Percentiles rank a stretch among this genome's conserved stretches.
Conservation (phyloP, 306 rosid species). For the Sechiopsis laciniata region DNA sequence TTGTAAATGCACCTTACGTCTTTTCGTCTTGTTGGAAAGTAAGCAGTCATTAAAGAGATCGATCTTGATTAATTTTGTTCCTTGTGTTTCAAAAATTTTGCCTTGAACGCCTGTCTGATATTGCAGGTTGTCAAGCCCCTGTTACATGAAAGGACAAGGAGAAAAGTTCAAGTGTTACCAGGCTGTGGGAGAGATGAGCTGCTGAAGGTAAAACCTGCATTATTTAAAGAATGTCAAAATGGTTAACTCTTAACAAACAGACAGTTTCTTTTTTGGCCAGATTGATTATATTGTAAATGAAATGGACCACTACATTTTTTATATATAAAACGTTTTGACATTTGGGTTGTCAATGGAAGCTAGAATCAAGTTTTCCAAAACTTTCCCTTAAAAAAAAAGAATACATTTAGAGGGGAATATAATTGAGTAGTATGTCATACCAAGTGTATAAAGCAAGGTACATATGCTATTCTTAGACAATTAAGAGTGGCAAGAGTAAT, state of each 20-base stretch:
- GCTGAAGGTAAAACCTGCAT: constrained; percentile 47
- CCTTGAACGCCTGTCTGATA: neutral
- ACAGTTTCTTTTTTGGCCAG: neutral
- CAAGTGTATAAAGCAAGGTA: constrained; percentile 17
- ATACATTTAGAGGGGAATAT: neutral
- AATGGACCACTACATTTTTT: neutral
- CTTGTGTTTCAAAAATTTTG: constrained; percentile 4
- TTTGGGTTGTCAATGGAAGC: constrained; percentile 7
- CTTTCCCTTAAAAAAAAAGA: neutral
- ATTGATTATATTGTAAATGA: neutral
- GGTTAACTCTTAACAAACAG: neutral
- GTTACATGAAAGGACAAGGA: constrained; percentile 89
- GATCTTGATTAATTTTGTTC: constrained; percentile 17
- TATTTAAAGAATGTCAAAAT: constrained; percentile 5
- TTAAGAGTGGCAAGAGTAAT: constrained; percentile 20
- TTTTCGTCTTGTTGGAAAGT: constrained; percentile 99
- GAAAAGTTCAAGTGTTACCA: constrained; percentile 70
- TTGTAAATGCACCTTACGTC: constrained; percentile 77
- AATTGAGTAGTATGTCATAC: neutral
- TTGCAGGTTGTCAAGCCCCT: constrained; percentile 86
- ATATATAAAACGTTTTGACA: neutral
- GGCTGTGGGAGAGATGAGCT: constrained; percentile 89
- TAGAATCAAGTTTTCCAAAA: constrained; percentile 3
- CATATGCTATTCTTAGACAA: constrained; percentile 12
- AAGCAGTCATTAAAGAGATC: constrained; percentile 24